These are phyloP conservation scores for Fusarium foetens DNA, from an alignment of 2,329 filamentous ascomycete genomes.

Conservation along the genomic window DNA sequence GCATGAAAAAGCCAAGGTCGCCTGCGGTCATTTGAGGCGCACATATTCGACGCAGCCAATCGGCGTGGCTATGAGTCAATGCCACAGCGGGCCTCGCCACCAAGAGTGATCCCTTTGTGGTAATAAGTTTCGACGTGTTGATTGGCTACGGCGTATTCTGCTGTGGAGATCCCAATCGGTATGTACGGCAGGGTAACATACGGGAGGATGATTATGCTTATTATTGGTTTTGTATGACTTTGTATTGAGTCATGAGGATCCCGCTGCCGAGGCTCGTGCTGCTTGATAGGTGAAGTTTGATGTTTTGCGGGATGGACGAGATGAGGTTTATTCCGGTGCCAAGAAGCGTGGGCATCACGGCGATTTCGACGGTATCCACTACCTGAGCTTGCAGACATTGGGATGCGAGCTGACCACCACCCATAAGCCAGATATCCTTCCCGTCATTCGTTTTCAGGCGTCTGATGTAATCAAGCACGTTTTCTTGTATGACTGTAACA, in stretches of 20 bases:
- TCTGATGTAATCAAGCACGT: conserved; percentile 33
- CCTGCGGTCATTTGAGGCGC: background rate
- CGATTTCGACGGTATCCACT: conserved; percentile 47
- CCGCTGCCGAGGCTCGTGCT: conserved; percentile 29
- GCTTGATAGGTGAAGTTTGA: conserved; percentile 12
- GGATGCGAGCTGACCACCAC: conserved; percentile 46
- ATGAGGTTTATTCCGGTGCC: conserved; percentile 42
- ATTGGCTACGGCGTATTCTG: conserved; percentile 15
- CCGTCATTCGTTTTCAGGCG: conserved; percentile 34
- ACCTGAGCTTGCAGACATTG: conserved; percentile 45
- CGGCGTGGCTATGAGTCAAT: conserved; percentile 8
- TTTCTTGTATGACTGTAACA: conserved; percentile 41
- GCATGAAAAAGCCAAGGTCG: background rate
- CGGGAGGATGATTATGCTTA: background rate
- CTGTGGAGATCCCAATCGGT: background rate
- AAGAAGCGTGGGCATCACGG: conserved; percentile 41
- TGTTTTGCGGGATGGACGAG: background rate
- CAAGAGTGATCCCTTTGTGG: background rate
- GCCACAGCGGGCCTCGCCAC: conserved; percentile 6
- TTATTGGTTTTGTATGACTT: background rate
- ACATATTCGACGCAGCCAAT: conserved; percentile 19
- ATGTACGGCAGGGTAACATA: background rate
- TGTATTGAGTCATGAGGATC: conserved; percentile 39
- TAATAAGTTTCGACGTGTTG: background rate
- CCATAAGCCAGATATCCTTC: conserved; percentile 52